A percentile compares a stretch with the other conserved stretches of the same genome.
Evolutionary conservation across 2,329 filamentous ascomycete species (phyloP).

Genomic region (Penicillium vulpinum): DNA sequence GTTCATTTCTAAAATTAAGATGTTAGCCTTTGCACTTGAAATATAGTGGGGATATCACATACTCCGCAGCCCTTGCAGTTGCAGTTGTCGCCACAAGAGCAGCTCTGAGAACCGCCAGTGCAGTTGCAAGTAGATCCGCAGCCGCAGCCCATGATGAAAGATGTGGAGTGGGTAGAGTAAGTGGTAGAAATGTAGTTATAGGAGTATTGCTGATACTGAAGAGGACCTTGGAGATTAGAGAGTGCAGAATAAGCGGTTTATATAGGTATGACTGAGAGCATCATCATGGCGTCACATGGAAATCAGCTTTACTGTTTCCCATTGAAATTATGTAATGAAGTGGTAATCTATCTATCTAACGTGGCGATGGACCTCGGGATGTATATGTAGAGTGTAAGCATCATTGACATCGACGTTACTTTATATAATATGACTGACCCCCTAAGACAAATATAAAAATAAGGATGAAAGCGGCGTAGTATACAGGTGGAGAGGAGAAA

Average conservation of each 20-base stretch:
- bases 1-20: constrained; percentile 25
- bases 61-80: constrained; percentile 43
- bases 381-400: neutral
- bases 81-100: constrained; percentile 37
- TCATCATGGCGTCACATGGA: constrained; percentile 21
- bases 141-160: constrained; percentile 34
- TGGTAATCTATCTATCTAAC: neutral
- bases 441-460: no score
- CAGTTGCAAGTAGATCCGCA: constrained; percentile 39
- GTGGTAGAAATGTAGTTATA: no score
- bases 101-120: constrained; percentile 33
- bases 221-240: neutral
- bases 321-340: neutral
- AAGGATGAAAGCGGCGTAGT: no score
- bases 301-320: neutral
- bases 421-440: no score
- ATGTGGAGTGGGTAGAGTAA: neutral
- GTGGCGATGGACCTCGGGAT: neutral
- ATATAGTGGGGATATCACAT: constrained; percentile 23
- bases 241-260: constrained; percentile 1
- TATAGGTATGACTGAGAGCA: constrained; percentile 16
- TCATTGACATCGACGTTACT: neutral
- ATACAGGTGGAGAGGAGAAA: no score
- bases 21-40: constrained; percentile 11
- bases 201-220: neutral